phyloP scores from a whole-genome alignment of 495 filamentous ascomycete genomes.

The Patellaria atrata region DNA sequence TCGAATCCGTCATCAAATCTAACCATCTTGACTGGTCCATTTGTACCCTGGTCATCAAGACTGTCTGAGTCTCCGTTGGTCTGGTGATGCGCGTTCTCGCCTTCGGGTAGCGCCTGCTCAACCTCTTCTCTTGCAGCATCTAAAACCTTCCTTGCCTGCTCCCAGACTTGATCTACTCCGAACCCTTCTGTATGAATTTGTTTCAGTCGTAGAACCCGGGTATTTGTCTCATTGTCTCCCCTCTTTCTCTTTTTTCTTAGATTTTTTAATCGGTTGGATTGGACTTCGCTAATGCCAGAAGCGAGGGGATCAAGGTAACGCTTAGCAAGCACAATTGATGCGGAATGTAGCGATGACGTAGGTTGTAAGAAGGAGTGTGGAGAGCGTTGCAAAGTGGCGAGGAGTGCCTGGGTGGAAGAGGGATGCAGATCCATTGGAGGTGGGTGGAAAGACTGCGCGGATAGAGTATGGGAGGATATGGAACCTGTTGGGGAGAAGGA shows the following conservation, averaged over 20 bases:
- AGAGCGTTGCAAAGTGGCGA: conserved; percentile 33
- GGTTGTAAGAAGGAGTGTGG: conserved; percentile 57
- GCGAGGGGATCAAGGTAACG: conserved; percentile 64
- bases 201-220: conserved; percentile 48
- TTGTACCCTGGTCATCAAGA: conserved; percentile 1
- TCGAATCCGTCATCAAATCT: conserved; percentile 36
- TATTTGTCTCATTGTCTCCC: conserved; percentile 27
- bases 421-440: conserved; percentile 14
- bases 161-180: conserved; percentile 79
- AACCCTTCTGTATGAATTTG: conserved; percentile 81
- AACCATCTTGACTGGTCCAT: conserved; percentile 20
- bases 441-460: conserved; percentile 16
- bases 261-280: conserved; percentile 23
- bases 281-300: conserved; percentile 45
- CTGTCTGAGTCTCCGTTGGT: conserved; percentile 2
- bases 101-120: conserved; percentile 28
- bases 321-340: conserved; percentile 57
- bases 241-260: conserved; percentile 52
- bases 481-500: conserved; percentile 19
- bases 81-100: conserved; percentile 22
- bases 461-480: conserved; percentile 22
- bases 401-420: conserved; percentile 18
- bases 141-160: conserved; percentile 75
- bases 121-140: conserved; percentile 38
- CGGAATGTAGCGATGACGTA: conserved; percentile 41